Percentiles rank a stretch among this genome's conserved stretches.
Conservation (phyloP, 176 grass and related monocot species). For the Oryza australiensis region DNA sequence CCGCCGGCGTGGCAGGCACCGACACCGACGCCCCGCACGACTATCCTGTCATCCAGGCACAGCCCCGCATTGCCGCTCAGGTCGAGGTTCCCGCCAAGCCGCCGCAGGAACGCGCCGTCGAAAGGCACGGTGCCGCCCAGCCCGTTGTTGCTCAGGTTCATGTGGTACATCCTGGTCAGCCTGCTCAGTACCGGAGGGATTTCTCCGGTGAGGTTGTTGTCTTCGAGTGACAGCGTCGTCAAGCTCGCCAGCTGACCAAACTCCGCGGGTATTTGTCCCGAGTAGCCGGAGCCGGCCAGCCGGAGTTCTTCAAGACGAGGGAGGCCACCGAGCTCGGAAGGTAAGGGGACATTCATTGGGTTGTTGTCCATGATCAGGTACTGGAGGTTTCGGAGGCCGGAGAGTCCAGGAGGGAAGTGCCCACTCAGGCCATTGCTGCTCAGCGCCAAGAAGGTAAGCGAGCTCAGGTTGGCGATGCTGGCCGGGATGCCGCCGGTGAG, state of each 20-base stretch:
- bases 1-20: constrained; percentile 35
- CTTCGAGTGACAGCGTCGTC: constrained; percentile 74
- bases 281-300: constrained; percentile 75
- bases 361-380: constrained; percentile 97
- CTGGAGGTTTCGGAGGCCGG: constrained; percentile 62
- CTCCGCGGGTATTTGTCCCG: constrained; percentile 64
- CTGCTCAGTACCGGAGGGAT: constrained; percentile 69
- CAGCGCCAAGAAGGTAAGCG: constrained; percentile 76
- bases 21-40: constrained; percentile 50
- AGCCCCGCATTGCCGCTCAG: constrained; percentile 80
- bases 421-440: constrained; percentile 70
- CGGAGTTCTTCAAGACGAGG: constrained; percentile 73
- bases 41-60: constrained; percentile 60
- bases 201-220: constrained; percentile 76
- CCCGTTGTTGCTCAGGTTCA: constrained; percentile 96
- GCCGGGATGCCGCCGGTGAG: constrained; percentile 58
- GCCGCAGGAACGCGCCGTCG: constrained; percentile 61
- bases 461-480: constrained; percentile 49
- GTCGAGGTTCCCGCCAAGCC: constrained; percentile 84
- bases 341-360: constrained; percentile 58
- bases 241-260: constrained; percentile 66
- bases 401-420: constrained; percentile 53
- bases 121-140: constrained; percentile 83
- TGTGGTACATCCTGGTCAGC: constrained; percentile 81
- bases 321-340: constrained; percentile 63